Evolutionary conservation across 768 basidiomycete species (phyloP).

Genomic region (Suillus fuscotomentosus): DNA sequence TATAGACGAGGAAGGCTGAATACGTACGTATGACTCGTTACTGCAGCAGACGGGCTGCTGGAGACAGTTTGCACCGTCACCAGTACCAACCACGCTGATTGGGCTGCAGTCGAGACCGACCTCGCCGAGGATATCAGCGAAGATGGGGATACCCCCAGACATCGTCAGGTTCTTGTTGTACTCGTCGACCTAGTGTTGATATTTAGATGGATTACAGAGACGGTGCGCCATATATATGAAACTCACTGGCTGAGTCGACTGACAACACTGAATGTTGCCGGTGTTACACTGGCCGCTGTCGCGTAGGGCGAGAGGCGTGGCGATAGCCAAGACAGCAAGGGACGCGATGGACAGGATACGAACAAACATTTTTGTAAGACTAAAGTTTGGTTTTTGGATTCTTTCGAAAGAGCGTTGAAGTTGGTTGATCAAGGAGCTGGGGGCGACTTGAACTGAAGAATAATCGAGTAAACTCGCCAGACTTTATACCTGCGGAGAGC

Average conservation of each 20-base stretch:
- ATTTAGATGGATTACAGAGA: not conserved
- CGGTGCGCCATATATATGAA: not conserved
- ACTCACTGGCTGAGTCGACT: slow-evolving; percentile 20
- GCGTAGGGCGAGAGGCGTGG: slow-evolving; percentile 17
- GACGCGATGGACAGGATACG: slow-evolving; percentile 19
- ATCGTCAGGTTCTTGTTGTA: slow-evolving; percentile 2
- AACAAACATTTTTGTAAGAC: slow-evolving; percentile 18
- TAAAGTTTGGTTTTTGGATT: not conserved
- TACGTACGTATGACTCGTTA: slow-evolving; percentile 19
- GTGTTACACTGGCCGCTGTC: slow-evolving; percentile 14
- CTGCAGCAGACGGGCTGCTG: slow-evolving; percentile 28
- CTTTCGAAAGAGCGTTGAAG: not conserved
- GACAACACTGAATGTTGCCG: slow-evolving; percentile 20
- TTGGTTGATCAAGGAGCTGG: not conserved
- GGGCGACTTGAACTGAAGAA: slow-evolving; percentile 1
- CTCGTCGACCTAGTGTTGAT: slow-evolving; percentile 11
- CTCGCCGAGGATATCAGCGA: slow-evolving; percentile 17
- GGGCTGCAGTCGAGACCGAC: slow-evolving; percentile 26
- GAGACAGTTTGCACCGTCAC: slow-evolving; percentile 17
- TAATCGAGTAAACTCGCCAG: not conserved
- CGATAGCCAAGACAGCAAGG: slow-evolving; percentile 14
- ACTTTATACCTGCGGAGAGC: not conserved
- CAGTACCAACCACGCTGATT: slow-evolving; percentile 18
- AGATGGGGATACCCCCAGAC: slow-evolving; percentile 7
- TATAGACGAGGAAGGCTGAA: not conserved